Base-by-base conservation (phyloP, 2,329 filamentous ascomycete genomes). In the Blastomyces parvus region DNA sequence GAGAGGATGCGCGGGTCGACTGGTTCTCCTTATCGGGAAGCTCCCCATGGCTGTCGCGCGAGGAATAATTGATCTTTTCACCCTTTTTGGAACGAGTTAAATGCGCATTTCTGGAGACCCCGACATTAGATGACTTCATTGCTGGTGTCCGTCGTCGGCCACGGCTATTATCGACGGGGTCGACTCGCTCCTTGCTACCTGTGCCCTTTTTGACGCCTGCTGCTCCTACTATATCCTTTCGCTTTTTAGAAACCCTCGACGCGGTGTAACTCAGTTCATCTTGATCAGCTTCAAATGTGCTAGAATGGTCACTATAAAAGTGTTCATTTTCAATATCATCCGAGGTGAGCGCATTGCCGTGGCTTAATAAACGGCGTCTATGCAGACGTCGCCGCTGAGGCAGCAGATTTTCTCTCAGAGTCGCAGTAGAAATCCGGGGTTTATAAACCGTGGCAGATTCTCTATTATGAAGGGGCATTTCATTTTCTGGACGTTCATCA, bases 181-280 rank as follows among this genome's bases (percentile, higher is more conserved):
- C 30, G 13, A 19, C n/a, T 40, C 14, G 19, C 22, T 61, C 53
- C 14, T 40, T 61, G 46, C 38, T 52, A 4, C 30, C 14, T 25
- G 40, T 46, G 6, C 52, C 58, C 25, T 48, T 56, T n/a, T 33
- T 30, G 7, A 36, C 38, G 30, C 33, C 59, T 17, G 30, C 8
- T 5, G 1, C 13, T 27, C 48, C 48, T 50, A 25, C 8, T 7
- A 19, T 22, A 30, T n/a, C 40, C 36, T 66, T 67, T 66, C 59
- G 60, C 61, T 57, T 67, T 68, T 65, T 68, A 65, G 14, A 64
- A 63, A 61, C 71, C 70, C 40, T 46, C 61, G 67, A 52, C 25
- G 70, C 70, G 13, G 70, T 60, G 61, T 71, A 72, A 55, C 68
- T 73, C 53, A 77, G 66, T 64, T 78, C 75, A 63, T 77, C 75